phyloP scores from a whole-genome alignment of 202 grass and related monocot genomes.

The Elaeis oleifera region DNA sequence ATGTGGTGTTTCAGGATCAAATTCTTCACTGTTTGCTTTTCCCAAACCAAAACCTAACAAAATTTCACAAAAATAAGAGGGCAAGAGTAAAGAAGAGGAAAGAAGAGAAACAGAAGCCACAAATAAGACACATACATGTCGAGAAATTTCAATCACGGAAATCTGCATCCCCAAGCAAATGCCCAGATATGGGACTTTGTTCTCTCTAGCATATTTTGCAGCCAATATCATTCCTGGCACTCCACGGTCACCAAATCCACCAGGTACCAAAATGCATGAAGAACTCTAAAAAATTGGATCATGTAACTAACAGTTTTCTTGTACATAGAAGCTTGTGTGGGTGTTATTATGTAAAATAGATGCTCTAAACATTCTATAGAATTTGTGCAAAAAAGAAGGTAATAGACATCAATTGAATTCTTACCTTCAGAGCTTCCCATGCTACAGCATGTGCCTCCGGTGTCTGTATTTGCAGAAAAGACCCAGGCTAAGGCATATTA shows the following conservation, averaged over 20 bases:
- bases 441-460: slow-evolving; percentile 69
- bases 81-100: neutral
- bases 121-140: slow-evolving; percentile 42
- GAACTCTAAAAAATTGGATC: slow-evolving; percentile 46
- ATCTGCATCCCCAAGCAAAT: slow-evolving; percentile 99
- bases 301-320: slow-evolving; percentile 19
- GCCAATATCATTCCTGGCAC: slow-evolving; percentile 91
- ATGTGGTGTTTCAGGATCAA: slow-evolving; percentile 43
- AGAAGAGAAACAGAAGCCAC: neutral
- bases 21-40: slow-evolving; percentile 92
- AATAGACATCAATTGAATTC: neutral
- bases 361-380: no score
- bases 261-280: slow-evolving; percentile 84
- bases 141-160: slow-evolving; percentile 90
- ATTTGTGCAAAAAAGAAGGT: slow-evolving; percentile 4
- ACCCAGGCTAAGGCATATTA: no score
- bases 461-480: slow-evolving; percentile 27
- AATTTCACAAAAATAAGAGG: slow-evolving; percentile 23
- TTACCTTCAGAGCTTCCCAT: slow-evolving; percentile 85
- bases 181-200: slow-evolving; percentile 95
- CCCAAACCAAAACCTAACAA: slow-evolving; percentile 54
- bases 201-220: slow-evolving; percentile 95
- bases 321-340: neutral
- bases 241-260: slow-evolving; percentile 93
- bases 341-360: no score